phyloP scores from a whole-genome alignment of 1,284 basidiomycete genomes.

The Sanghuangporus weigelae region DNA sequence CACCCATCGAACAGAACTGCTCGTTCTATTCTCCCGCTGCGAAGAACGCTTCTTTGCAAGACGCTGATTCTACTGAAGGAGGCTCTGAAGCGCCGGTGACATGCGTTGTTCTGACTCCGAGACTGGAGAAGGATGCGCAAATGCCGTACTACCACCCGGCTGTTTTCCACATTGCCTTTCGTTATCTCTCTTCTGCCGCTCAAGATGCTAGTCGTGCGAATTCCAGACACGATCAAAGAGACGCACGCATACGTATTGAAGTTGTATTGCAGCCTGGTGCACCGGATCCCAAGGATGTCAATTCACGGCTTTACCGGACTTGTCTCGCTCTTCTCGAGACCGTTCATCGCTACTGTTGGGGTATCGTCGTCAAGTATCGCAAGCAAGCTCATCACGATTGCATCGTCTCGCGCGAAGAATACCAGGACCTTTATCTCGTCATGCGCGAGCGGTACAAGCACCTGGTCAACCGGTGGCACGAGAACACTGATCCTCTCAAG shows the following conservation, averaged over 20 bases:
- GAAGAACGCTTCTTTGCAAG: not conserved
- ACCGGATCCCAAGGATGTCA: constrained; percentile 36
- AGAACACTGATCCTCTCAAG: constrained; percentile 78
- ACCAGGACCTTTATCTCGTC: constrained; percentile 86
- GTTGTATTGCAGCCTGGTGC: constrained; percentile 48
- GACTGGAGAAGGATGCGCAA: constrained; percentile 35
- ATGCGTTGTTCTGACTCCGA: constrained; percentile 59
- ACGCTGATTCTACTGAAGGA: not conserved
- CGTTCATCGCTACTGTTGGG: constrained; percentile 83
- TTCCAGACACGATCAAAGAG: constrained; percentile 15
- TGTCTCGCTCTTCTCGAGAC: constrained; percentile 77
- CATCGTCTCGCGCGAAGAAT: constrained; percentile 69
- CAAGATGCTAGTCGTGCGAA: constrained; percentile 22
- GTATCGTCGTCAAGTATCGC: constrained; percentile 71
- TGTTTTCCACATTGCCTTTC: constrained; percentile 69
- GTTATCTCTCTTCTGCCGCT: constrained; percentile 39
- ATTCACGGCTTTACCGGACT: constrained; percentile 73
- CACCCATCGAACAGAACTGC: constrained; percentile 68
- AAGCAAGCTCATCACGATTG: constrained; percentile 87
- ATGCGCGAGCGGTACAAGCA: constrained; percentile 83
- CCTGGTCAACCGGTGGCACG: constrained; percentile 70
- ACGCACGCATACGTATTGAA: constrained; percentile 42
- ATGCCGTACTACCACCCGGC: constrained; percentile 81
- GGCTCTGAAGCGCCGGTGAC: constrained; percentile 26
- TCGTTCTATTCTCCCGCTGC: constrained; percentile 44